A percentile compares a stretch with the other conserved stretches of the same genome.
Evolutionary conservation across 768 basidiomycete species (phyloP).

Genomic region (Mycena olivaceomarginata): DNA sequence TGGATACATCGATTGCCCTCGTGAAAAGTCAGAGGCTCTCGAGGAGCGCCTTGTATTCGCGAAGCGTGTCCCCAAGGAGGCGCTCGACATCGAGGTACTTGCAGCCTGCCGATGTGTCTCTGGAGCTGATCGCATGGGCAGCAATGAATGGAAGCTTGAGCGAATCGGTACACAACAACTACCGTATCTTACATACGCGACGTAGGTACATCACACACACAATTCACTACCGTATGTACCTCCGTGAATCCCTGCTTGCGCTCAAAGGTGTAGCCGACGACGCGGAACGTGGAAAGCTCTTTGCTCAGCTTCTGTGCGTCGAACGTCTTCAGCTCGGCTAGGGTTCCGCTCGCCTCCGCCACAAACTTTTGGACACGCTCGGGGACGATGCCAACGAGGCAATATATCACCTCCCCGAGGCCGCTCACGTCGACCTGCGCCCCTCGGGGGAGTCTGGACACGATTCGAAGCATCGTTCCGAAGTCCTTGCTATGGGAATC

Average conservation of each 20-base stretch:
- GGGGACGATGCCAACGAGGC: conserved; percentile 19
- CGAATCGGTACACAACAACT: too few species aligned
- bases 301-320: conserved; percentile 18
- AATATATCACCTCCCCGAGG: conserved; percentile 21
- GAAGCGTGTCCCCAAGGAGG: conserved; percentile 27
- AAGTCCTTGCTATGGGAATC: conserved; percentile 24
- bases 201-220: too few species aligned
- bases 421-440: conserved; percentile 2
- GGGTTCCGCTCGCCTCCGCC: conserved; percentile 8
- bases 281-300: conserved; percentile 15
- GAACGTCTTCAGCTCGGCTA: conserved; percentile 16
- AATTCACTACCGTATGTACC: not conserved
- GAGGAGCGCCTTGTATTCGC: conserved; percentile 27
- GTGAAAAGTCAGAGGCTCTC: conserved; percentile 32
- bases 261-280: not conserved
- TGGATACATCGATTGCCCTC: conserved; percentile 17
- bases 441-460: conserved; percentile 10
- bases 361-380: conserved; percentile 23
- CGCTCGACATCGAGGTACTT: conserved; percentile 32
- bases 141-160: too few species aligned
- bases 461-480: not conserved
- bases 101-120: not conserved
- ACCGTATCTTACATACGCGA: too few species aligned
- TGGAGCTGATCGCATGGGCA: too few species aligned
- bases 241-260: conserved; percentile 5